These are phyloP conservation scores for Parvularia atlantis DNA, from an alignment of 78 protist genomes.

Conservation along the genomic window DNA sequence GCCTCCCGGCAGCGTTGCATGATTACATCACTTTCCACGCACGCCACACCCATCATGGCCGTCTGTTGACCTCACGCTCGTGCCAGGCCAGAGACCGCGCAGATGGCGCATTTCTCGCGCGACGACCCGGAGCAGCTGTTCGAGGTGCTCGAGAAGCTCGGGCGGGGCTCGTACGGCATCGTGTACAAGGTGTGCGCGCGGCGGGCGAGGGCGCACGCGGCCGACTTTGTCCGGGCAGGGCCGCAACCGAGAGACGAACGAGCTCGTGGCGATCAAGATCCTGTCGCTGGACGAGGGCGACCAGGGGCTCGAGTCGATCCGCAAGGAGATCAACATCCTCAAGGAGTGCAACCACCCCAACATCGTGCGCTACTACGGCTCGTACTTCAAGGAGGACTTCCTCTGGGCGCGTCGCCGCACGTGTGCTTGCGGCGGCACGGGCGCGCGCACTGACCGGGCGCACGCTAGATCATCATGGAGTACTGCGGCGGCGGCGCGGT, in stretches of 20 bases:
- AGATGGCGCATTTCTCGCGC: too few species aligned
- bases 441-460: background rate
- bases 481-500: conserved; percentile 79
- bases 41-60: too few species aligned
- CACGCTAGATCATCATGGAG: conserved; percentile 75
- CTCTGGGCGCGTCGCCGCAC: conserved; percentile 50
- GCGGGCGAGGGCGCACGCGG: background rate
- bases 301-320: conserved; percentile 44
- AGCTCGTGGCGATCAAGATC: conserved; percentile 7
- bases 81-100: too few species aligned
- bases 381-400: conserved; percentile 40
- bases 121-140: background rate
- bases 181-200: conserved; percentile 1
- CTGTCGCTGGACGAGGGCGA: conserved; percentile 2
- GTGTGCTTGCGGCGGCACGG: background rate
- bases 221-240: too few species aligned
- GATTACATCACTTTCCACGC: too few species aligned
- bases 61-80: too few species aligned
- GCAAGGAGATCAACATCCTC: conserved; percentile 57
- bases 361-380: conserved; percentile 47
- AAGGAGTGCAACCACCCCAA: conserved; percentile 26
- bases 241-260: too few species aligned
- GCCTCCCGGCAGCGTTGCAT: too few species aligned
- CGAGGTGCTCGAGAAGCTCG: background rate
- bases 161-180: conserved; percentile 12